Percentiles rank a stretch among this genome's conserved stretches.
Evolutionary conservation across 208 protist genomes (phyloP).

Genomic region (Herpetomonas muscarum): DNA sequence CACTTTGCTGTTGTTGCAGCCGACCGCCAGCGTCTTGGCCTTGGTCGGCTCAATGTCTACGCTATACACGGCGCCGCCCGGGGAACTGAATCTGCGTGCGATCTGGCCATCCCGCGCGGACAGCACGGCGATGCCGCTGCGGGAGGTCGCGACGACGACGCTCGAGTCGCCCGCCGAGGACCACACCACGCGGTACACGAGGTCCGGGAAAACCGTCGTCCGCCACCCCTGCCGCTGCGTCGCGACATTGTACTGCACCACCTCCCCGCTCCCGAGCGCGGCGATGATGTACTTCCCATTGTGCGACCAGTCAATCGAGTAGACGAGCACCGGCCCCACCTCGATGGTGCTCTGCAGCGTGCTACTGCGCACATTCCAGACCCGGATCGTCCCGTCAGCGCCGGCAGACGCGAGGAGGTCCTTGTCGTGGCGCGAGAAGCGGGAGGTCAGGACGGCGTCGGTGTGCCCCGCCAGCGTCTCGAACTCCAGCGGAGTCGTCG

Average conservation of each 20-base stretch:
- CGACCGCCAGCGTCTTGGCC: slow-evolving; percentile 69
- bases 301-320: slow-evolving; percentile 74
- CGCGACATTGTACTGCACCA: slow-evolving; percentile 64
- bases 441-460: slow-evolving; percentile 75
- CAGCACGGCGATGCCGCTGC: slow-evolving; percentile 50
- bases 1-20: slow-evolving; percentile 77
- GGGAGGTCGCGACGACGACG: slow-evolving; percentile 50
- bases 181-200: slow-evolving; percentile 55
- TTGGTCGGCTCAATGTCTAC: slow-evolving; percentile 68
- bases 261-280: slow-evolving; percentile 70
- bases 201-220: slow-evolving; percentile 34
- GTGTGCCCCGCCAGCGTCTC: slow-evolving; percentile 67
- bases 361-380: slow-evolving; percentile 79
- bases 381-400: slow-evolving; percentile 78
- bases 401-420: slow-evolving; percentile 74
- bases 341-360: slow-evolving; percentile 41
- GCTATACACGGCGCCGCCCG: slow-evolving; percentile 38
- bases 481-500: slow-evolving; percentile 18
- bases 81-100: slow-evolving; percentile 53
- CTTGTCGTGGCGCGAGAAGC: slow-evolving; percentile 66
- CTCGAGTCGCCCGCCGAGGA: slow-evolving; percentile 34
- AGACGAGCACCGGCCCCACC: slow-evolving; percentile 66
- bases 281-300: slow-evolving; percentile 76
- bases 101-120: slow-evolving; percentile 73
- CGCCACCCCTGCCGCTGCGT: slow-evolving; percentile 68